These are phyloP conservation scores for Ormosia emarginata DNA, from an alignment of 306 rosid genomes.

Conservation along the genomic window DNA sequence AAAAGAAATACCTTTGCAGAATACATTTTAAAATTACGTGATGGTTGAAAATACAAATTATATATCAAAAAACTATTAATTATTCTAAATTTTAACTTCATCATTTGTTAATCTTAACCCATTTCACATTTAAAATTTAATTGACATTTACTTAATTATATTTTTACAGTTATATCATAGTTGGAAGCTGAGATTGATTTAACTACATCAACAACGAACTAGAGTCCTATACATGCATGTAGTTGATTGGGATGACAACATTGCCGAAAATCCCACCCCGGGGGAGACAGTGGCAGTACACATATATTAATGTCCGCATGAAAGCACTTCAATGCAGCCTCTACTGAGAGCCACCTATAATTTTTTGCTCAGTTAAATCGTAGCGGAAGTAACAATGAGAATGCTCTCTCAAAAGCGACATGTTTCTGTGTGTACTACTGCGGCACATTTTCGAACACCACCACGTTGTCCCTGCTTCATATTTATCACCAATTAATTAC, in stretches of 20 bases:
- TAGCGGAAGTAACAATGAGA: neutral
- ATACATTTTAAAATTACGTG: too few relatives aligned
- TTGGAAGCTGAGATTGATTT: neutral
- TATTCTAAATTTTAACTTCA: too few relatives aligned
- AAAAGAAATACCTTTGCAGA: too few relatives aligned
- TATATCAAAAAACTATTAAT: too few relatives aligned
- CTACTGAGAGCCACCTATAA: neutral
- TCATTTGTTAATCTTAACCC: too few relatives aligned
- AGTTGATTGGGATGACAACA: neutral
- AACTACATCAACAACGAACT: neutral
- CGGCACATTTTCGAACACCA: neutral
- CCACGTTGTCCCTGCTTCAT: neutral
- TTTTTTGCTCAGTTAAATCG: neutral
- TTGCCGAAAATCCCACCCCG: neutral
- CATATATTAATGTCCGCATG: neutral
- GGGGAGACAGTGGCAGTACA: neutral
- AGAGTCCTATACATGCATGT: neutral
- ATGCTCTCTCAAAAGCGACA: slow-evolving; percentile 1
- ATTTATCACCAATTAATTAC: neutral
- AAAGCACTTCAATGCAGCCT: neutral
- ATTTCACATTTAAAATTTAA: too few relatives aligned
- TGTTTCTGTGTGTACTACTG: neutral
- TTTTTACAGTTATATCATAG: too few relatives aligned
- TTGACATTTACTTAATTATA: neutral
- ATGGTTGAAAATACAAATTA: too few relatives aligned